A percentile compares a stretch with the other conserved stretches of the same genome.
Conservation (phyloP, 257 asterid species). For the Lycium ferocissimum region DNA sequence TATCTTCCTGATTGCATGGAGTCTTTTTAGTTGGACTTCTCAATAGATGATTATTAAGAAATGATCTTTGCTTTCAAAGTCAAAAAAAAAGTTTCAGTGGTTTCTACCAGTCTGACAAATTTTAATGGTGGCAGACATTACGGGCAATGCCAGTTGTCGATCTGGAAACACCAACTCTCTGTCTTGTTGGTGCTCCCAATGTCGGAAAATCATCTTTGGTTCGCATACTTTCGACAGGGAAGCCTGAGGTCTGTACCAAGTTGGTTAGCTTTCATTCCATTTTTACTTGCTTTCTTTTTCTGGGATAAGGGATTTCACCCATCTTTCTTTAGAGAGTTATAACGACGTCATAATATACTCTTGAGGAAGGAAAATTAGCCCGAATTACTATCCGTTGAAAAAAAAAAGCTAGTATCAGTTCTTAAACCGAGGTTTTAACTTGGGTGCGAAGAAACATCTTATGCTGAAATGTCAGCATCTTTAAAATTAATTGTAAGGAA, state of each 20-base stretch:
- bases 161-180: conserved; percentile 88
- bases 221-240: conserved; percentile 93
- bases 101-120: background rate
- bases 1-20: background rate
- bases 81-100: background rate
- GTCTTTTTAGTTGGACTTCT: background rate
- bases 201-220: conserved; percentile 99
- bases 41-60: background rate
- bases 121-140: conserved; percentile 63
- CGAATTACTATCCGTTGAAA: background rate
- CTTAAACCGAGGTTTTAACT: background rate
- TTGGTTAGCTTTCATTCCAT: background rate
- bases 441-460: background rate
- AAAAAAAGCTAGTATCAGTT: background rate
- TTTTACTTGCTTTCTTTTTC: background rate
- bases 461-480: conserved; percentile 1
- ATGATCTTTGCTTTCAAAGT: background rate
- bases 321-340: background rate
- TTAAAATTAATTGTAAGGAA: background rate
- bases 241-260: conserved; percentile 79
- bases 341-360: background rate
- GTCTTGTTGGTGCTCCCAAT: conserved; percentile 99
- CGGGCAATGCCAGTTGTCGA: conserved; percentile 96
- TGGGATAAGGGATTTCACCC: background rate
- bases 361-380: background rate